phyloP scores from a whole-genome alignment of 495 filamentous ascomycete genomes.

The Neurospora sp. region DNA sequence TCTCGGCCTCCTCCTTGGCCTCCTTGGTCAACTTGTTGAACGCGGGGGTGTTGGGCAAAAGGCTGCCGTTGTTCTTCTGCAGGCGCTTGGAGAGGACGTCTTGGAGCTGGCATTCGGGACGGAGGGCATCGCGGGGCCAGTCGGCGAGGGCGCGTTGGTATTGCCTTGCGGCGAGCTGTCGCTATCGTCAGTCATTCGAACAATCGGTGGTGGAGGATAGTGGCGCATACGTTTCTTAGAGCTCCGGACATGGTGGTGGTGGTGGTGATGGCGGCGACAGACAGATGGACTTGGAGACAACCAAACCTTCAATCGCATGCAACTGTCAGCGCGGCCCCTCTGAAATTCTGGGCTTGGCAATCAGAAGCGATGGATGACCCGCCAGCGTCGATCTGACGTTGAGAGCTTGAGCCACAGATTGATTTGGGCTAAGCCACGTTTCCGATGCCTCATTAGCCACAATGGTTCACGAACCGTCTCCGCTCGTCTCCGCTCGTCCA shows the following conservation, averaged over 20 bases:
- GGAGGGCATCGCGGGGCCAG: conserved; percentile 72
- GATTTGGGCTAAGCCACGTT: background rate
- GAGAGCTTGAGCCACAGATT: background rate
- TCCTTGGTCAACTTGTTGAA: conserved; percentile 1
- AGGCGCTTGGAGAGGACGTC: conserved; percentile 55
- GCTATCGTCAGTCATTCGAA: no score
- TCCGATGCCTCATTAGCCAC: background rate
- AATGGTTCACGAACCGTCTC: background rate
- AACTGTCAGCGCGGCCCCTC: background rate
- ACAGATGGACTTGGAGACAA: background rate
- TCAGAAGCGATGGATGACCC: background rate
- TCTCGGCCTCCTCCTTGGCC: conserved; percentile 22
- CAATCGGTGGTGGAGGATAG: no score
- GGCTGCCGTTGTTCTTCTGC: conserved; percentile 30
- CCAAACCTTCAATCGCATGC: background rate
- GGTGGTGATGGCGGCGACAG: background rate
- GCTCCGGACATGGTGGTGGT: conserved; percentile 16
- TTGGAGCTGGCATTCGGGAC: conserved; percentile 69
- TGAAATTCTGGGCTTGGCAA: background rate
- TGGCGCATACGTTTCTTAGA: background rate
- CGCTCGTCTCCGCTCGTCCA: background rate
- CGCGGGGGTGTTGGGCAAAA: conserved; percentile 26
- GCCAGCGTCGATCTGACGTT: background rate
- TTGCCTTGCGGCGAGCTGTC: conserved; percentile 9
- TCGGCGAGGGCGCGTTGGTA: conserved; percentile 56